Percentiles rank a stretch among this genome's conserved stretches.
Evolutionary conservation across 129 eudicot genomes (phyloP).

Genomic region (Tagetes erecta): DNA sequence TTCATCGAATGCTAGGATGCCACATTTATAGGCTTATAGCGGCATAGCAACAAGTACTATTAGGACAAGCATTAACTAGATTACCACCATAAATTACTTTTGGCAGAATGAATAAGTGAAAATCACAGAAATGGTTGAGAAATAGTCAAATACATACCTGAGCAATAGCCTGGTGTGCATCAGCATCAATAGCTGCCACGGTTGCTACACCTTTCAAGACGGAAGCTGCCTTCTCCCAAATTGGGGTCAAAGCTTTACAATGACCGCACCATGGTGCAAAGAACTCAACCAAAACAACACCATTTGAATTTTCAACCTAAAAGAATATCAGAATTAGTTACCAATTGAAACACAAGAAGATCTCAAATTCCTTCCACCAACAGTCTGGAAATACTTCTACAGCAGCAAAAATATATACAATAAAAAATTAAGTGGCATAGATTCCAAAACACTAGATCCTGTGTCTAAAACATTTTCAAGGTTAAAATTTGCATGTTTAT

Average conservation of each 20-base stretch:
- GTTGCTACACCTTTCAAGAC: constrained; percentile 95
- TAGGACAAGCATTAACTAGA: no score
- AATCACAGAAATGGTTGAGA: background rate
- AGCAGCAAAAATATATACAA: background rate
- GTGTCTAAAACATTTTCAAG: background rate
- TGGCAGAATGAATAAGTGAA: background rate
- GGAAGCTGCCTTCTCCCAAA: constrained; percentile 86
- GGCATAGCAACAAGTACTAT: no score
- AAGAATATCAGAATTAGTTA: constrained; percentile 1
- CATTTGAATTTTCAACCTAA: constrained; percentile 81
- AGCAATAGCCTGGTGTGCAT: constrained; percentile 83
- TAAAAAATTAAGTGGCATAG: background rate
- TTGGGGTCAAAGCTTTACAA: constrained; percentile 82
- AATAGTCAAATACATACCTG: constrained; percentile 49
- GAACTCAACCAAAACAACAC: constrained; percentile 87
- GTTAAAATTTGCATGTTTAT: no score
- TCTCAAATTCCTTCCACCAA: constrained; percentile 8
- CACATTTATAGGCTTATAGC: background rate
- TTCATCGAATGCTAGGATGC: background rate
- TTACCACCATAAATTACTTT: background rate
- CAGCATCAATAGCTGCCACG: constrained; percentile 97
- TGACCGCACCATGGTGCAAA: constrained; percentile 99
- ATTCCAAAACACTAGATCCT: background rate
- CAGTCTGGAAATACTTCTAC: background rate
- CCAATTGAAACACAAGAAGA: background rate